Percentiles rank a stretch among this genome's conserved stretches.
These are phyloP conservation scores for Sphagnum fallax DNA, from an alignment of 228 moss, liverwort and hornwort genomes.

Conservation along the genomic window DNA sequence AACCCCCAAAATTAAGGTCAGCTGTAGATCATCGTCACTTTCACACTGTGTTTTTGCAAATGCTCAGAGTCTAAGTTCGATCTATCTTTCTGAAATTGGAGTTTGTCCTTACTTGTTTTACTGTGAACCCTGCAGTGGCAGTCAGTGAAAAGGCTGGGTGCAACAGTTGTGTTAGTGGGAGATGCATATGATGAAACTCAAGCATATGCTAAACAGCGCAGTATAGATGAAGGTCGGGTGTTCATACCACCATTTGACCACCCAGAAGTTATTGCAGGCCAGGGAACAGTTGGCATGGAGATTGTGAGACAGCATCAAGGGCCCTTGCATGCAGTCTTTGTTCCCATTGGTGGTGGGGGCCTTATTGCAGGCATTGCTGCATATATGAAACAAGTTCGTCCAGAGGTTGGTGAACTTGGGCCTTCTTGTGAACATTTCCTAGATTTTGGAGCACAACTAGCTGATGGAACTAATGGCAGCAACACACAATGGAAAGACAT, in stretches of 20 bases:
- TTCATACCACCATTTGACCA: conserved; percentile 94
- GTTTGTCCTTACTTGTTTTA: background rate
- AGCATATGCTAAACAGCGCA: conserved; percentile 74
- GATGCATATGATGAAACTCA: conserved; percentile 90
- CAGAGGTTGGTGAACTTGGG: conserved; percentile 30
- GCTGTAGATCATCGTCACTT: background rate
- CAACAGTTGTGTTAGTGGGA: conserved; percentile 77
- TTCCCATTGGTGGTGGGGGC: conserved; percentile 93
- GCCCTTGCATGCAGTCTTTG: conserved; percentile 85
- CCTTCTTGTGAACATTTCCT: too few species aligned
- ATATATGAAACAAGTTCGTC: conserved; percentile 89
- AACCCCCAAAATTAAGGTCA: conserved; percentile 84
- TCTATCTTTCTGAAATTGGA: too few species aligned
- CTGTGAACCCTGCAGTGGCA: conserved; percentile 53
- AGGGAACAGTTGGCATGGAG: conserved; percentile 90
- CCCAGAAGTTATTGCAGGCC: conserved; percentile 85
- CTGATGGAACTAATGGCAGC: too few species aligned
- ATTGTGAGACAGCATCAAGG: conserved; percentile 74
- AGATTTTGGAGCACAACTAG: too few species aligned
- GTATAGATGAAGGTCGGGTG: conserved; percentile 65
- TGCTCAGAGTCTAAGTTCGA: too few species aligned
- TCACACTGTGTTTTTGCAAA: background rate
- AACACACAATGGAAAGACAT: too few species aligned
- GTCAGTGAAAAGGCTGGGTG: conserved; percentile 74
- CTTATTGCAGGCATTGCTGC: conserved; percentile 89